Percentiles rank a stretch among this genome's conserved stretches.
phyloP scores from a whole-genome alignment of 768 basidiomycete genomes.

The Suillus brevipes region DNA sequence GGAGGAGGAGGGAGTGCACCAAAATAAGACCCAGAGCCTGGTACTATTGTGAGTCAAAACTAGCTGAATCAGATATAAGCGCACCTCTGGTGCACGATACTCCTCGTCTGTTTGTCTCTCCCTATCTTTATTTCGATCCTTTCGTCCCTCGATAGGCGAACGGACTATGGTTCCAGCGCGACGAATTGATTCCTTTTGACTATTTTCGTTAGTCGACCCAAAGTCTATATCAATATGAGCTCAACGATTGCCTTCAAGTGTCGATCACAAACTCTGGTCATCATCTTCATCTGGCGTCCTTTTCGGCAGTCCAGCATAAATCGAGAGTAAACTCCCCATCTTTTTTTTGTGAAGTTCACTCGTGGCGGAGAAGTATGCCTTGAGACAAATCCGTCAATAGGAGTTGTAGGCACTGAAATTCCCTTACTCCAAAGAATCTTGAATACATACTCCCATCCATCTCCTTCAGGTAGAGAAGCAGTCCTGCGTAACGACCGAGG shows the following conservation, averaged over 20 bases:
- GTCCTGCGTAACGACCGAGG: constrained; percentile 83
- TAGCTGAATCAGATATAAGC: constrained; percentile 14
- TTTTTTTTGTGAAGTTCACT: constrained; percentile 83
- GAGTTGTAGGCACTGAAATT: neutral
- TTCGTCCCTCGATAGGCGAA: constrained; percentile 60
- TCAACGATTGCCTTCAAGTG: neutral
- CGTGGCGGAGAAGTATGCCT: constrained; percentile 90
- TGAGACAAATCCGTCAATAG: constrained; percentile 7
- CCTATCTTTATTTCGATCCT: constrained; percentile 44
- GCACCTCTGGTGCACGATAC: constrained; percentile 70
- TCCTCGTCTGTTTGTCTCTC: constrained; percentile 59
- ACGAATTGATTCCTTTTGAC: constrained; percentile 64
- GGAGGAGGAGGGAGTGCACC: constrained; percentile 19
- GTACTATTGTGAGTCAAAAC: constrained; percentile 2
- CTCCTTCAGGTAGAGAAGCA: constrained; percentile 92
- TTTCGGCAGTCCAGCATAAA: constrained; percentile 60
- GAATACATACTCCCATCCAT: constrained; percentile 91
- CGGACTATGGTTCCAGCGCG: constrained; percentile 87
- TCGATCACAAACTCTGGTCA: constrained; percentile 56
- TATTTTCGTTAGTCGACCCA: constrained; percentile 23
- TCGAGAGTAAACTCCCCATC: constrained; percentile 69
- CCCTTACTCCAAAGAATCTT: constrained; percentile 83
- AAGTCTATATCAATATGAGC: constrained; percentile 42
- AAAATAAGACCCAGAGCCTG: constrained; percentile 77
- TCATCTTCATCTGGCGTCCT: constrained; percentile 70